Percentiles rank a stretch among this genome's conserved stretches.
These are phyloP conservation scores for Hemisphaericaspora subhashii DNA, from an alignment of 1,139 yeast species.

Conservation along the genomic window DNA sequence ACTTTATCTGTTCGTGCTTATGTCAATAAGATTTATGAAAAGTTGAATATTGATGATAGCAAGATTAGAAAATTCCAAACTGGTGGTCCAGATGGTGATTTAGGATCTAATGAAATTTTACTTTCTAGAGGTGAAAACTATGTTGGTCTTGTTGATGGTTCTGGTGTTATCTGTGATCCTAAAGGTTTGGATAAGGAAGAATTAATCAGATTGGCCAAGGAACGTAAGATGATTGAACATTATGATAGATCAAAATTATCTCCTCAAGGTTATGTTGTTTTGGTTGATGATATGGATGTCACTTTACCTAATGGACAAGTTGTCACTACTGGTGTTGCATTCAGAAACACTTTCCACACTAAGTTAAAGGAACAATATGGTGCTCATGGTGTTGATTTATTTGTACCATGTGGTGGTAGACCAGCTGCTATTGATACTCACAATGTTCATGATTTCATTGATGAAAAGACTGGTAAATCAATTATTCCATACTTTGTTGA, in stretches of 20 bases:
- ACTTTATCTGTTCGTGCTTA: slow-evolving; percentile 91
- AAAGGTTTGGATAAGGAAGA: slow-evolving; percentile 82
- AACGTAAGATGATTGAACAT: slow-evolving; percentile 71
- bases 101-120: slow-evolving; percentile 92
- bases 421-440: slow-evolving; percentile 93
- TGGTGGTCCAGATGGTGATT: slow-evolving; percentile 99
- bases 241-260: slow-evolving; percentile 71
- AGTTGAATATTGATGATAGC: slow-evolving; percentile 59
- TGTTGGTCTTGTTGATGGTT: slow-evolving; percentile 90
- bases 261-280: slow-evolving; percentile 72
- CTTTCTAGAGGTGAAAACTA: slow-evolving; percentile 80
- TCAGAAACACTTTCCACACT: slow-evolving; percentile 89
- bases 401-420: slow-evolving; percentile 99
- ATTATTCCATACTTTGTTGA: slow-evolving; percentile 88
- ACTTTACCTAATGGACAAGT: slow-evolving; percentile 73
- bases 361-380: slow-evolving; percentile 66
- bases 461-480: slow-evolving; percentile 72
- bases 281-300: slow-evolving; percentile 83
- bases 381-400: slow-evolving; percentile 63
- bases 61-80: slow-evolving; percentile 82
- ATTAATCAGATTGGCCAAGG: slow-evolving; percentile 73
- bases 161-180: slow-evolving; percentile 93
- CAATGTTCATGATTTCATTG: slow-evolving; percentile 73
- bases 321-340: slow-evolving; percentile 84
- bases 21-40: slow-evolving; percentile 85